Conservation (phyloP, 768 basidiomycete species). For the Favolaschia claudopus region DNA sequence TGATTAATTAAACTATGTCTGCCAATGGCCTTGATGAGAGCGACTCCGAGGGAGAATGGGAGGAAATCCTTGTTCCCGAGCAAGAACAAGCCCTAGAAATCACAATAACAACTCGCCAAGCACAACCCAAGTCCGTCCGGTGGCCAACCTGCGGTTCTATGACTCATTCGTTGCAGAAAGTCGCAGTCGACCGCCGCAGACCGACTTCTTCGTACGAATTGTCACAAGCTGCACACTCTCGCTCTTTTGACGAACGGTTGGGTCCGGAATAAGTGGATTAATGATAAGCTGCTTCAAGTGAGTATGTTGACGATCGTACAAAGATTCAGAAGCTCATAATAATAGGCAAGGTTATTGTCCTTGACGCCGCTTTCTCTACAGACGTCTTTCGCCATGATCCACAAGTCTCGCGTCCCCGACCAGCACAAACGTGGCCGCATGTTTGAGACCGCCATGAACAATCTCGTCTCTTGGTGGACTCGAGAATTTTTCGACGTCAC, state of each 20-base stretch:
- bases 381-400: conserved; percentile 81
- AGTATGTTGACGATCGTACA: no score
- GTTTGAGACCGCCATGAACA: conserved; percentile 82
- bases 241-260: conserved; percentile 78
- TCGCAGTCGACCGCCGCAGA: conserved; percentile 69
- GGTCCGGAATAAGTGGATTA: conserved; percentile 84
- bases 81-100: conserved; percentile 71
- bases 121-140: conserved; percentile 55
- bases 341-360: conserved; percentile 89
- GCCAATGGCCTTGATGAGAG: conserved; percentile 42
- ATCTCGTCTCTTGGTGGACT: conserved; percentile 88
- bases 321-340: not conserved
- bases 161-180: conserved; percentile 39
- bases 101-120: conserved; percentile 61
- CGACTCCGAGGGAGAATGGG: conserved; percentile 84
- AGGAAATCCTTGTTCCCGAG: conserved; percentile 72
- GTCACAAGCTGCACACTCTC: conserved; percentile 91
- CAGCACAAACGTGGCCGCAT: conserved; percentile 81
- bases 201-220: conserved; percentile 75
- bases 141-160: conserved; percentile 12
- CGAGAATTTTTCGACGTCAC: conserved; percentile 71
- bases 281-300: conserved; percentile 85
- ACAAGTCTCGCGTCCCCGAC: conserved; percentile 84
- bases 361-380: conserved; percentile 83
- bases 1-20: conserved; percentile 27